These are phyloP conservation scores for Beauveria scarabaeidicola DNA, from an alignment of 2,329 filamentous ascomycete genomes.

Conservation along the genomic window DNA sequence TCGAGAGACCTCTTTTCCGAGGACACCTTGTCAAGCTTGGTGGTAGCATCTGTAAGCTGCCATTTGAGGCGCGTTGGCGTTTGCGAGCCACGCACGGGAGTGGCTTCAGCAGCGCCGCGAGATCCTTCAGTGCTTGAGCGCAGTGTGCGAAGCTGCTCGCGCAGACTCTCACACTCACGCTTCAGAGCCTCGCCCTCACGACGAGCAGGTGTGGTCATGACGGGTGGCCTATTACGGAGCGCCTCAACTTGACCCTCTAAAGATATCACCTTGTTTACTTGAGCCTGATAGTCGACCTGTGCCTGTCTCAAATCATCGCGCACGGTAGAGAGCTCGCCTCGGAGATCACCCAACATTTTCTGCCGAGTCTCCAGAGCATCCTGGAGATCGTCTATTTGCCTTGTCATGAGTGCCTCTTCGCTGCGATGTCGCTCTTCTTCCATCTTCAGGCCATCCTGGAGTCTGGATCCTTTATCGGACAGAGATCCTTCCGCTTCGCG, in stretches of 20 bases:
- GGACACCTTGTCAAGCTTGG: conserved; percentile 45
- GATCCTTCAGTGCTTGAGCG: conserved; percentile 19
- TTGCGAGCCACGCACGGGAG: conserved; percentile 27
- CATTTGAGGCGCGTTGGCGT: conserved; percentile 45
- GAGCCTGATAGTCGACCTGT: conserved; percentile 52
- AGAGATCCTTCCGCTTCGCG: conserved; percentile 59
- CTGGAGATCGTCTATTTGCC: conserved; percentile 68
- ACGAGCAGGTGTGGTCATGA: conserved; percentile 4
- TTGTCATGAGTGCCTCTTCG: conserved; percentile 60
- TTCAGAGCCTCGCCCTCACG: conserved; percentile 20
- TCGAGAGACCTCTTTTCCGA: conserved; percentile 57
- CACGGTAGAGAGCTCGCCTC: conserved; percentile 55
- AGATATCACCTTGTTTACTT: conserved; percentile 57
- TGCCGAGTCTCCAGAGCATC: conserved; percentile 61
- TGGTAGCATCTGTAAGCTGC: conserved; percentile 49
- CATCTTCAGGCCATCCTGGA: conserved; percentile 60
- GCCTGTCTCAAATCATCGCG: conserved; percentile 63
- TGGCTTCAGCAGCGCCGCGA: conserved; percentile 18
- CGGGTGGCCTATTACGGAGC: background rate
- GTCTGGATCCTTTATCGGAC: conserved; percentile 57
- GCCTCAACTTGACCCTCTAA: conserved; percentile 67
- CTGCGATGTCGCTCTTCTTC: conserved; percentile 63
- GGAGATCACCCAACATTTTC: conserved; percentile 54
- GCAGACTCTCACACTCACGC: conserved; percentile 21
- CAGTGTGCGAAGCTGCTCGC: conserved; percentile 31